Conservation (phyloP, 1,139 yeast species). For the Kurtzmaniella quercitrusa region DNA sequence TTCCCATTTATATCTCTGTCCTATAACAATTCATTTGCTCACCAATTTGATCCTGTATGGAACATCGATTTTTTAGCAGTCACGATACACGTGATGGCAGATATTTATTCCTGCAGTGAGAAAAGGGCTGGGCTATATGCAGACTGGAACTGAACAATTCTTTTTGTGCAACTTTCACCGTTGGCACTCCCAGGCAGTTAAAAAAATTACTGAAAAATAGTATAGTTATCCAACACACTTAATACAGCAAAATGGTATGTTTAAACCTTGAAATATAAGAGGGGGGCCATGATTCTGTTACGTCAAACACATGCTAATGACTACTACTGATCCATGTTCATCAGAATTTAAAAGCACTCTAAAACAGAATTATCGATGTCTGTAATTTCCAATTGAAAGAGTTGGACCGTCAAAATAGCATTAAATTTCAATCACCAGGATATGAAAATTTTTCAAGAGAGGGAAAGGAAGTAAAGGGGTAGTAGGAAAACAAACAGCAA, state of each 20-base stretch:
- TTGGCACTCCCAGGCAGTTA: background rate
- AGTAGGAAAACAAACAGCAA: too few species aligned
- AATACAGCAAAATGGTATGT: constrained; percentile 16
- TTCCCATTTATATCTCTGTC: too few species aligned
- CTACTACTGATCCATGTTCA: background rate
- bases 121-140: background rate
- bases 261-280: background rate
- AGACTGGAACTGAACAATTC: background rate
- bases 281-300: background rate
- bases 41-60: background rate
- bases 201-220: constrained; percentile 3
- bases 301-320: background rate
- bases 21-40: too few species aligned
- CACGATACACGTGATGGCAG: background rate
- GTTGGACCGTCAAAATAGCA: background rate
- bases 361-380: background rate
- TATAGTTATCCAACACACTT: constrained; percentile 1
- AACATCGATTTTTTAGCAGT: background rate
- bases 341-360: background rate
- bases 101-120: background rate
- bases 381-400: background rate
- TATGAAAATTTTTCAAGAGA: background rate
- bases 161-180: constrained; percentile 1
- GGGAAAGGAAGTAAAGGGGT: background rate
- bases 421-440: background rate